Evolutionary conservation across 495 filamentous ascomycete genomes (phyloP), one percentile per base, ranked within the genome.

Genomic region (Podospora pseudoanserina): DNA sequence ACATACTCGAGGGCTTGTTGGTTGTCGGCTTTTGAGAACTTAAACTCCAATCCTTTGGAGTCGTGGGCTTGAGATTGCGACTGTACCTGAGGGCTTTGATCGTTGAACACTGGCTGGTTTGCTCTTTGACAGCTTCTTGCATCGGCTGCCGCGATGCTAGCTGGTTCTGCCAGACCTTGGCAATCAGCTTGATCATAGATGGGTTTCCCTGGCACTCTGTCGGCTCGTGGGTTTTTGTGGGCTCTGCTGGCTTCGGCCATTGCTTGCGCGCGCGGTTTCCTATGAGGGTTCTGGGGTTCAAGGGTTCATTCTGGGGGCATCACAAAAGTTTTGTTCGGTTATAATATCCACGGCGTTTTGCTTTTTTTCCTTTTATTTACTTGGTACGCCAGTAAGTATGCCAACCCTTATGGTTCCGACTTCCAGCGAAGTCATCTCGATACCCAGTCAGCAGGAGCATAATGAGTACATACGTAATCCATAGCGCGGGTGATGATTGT

Each of bases 1-100:
- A 73, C 76, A 73, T 71, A 76, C 72, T 75, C 71, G 77, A 79
- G 78, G 79, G 81, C 79, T 83, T 82, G 78, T 81, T 74, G 81
- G 81, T 83, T 75, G 81, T 83, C 76, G 81, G 81, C 80, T 82
- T 81, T 79, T 72, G 77, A 81, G 75, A 77, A 74, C 74, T 77
- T 78, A 71, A 61, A 70, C 75, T 69, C 73, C 74, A 26, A 69
- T 19, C 15, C 19, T 3, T 11, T 67, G 76, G 80, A 74, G 77
- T 75, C 69, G 79, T 82, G 81, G 79, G 77, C 80, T 81, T 30
- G 80, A 76, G 78, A 75, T 79, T 78, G 72, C 76, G 82, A 82
- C 30, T 80, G 77, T 76, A 83, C 75, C 78, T 80, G 79, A 78
- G 75, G 76, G 74, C 72, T 78, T 63, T 78, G 73, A 78, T 72